Evolutionary conservation across 768 basidiomycete genomes (phyloP).

Genomic region (Lactarius vividus): DNA sequence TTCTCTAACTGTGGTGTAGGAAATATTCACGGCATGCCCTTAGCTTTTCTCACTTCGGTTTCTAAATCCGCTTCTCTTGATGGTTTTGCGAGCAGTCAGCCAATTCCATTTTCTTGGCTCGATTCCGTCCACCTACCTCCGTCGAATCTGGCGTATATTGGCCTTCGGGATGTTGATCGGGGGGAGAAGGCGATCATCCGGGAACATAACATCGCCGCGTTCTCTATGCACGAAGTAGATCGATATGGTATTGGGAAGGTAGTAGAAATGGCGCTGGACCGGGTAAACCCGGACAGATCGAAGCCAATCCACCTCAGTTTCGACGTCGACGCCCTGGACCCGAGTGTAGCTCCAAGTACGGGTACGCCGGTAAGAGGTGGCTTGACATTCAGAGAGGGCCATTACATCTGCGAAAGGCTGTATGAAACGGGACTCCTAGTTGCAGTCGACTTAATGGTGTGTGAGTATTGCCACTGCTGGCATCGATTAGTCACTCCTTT

Average conservation of each 20-base stretch:
- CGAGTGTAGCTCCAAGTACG: conserved; percentile 92
- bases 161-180: conserved; percentile 87
- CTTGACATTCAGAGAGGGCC: conserved; percentile 95
- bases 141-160: conserved; percentile 90
- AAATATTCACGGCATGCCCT: conserved; percentile 97
- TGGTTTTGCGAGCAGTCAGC: background rate
- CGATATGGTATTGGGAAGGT: conserved; percentile 90
- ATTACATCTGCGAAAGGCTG: conserved; percentile 93
- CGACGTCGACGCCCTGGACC: conserved; percentile 94
- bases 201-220: conserved; percentile 76
- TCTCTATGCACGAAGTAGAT: conserved; percentile 64
- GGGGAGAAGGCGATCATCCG: conserved; percentile 86
- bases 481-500: conserved; percentile 15
- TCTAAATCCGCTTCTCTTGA: conserved; percentile 17
- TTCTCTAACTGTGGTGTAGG: conserved; percentile 42
- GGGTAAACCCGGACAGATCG: conserved; percentile 83
- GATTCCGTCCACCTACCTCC: conserved; percentile 61
- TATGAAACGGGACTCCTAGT: conserved; percentile 92
- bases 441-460: conserved; percentile 89
- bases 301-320: conserved; percentile 93
- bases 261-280: conserved; percentile 93
- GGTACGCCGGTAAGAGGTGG: conserved; percentile 95
- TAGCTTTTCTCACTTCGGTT: conserved; percentile 80
- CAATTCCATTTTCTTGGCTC: conserved; percentile 48
- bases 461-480: conserved; percentile 28